Conservation (phyloP, 768 basidiomycete species). For the Termitomyces sp. region DNA sequence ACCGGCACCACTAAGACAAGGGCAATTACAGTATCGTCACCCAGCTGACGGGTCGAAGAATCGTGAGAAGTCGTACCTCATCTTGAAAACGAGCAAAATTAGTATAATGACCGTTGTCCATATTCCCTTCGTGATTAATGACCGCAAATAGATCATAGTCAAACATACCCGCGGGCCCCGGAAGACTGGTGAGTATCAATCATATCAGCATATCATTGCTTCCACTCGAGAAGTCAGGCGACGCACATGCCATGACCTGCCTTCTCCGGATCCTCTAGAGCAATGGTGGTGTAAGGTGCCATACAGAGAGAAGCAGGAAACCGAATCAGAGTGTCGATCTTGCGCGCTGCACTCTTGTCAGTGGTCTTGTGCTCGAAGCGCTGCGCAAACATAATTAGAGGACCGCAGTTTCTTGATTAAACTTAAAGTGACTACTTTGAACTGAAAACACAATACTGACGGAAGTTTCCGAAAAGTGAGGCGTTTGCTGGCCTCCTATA, state of each 20-base stretch:
- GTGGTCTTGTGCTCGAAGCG: constrained; percentile 86
- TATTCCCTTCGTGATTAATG: constrained; percentile 90
- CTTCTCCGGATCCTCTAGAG: constrained; percentile 45
- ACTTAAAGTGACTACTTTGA: constrained; percentile 57
- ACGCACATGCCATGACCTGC: constrained; percentile 30
- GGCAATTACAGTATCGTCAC: constrained; percentile 1
- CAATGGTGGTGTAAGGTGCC: constrained; percentile 76
- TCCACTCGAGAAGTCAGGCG: background rate
- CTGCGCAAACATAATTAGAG: constrained; percentile 31
- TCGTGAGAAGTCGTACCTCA: constrained; percentile 48
- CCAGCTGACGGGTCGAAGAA: background rate
- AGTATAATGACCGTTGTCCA: constrained; percentile 94
- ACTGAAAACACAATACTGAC: constrained; percentile 87
- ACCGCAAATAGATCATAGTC: constrained; percentile 91
- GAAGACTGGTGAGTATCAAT: constrained; percentile 24
- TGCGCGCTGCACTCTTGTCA: constrained; percentile 69
- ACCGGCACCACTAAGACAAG: constrained; percentile 74
- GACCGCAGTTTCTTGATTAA: background rate
- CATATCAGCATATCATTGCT: background rate
- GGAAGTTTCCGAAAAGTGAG: constrained; percentile 83
- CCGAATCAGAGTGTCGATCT: constrained; percentile 78
- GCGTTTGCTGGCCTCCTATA: constrained; percentile 75
- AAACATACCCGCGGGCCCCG: constrained; percentile 65
- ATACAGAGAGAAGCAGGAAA: constrained; percentile 86
- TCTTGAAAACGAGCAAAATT: constrained; percentile 81